These are phyloP conservation scores for Odontarrhena argentea DNA, from an alignment of 345 rosid genomes.

Conservation along the genomic window DNA sequence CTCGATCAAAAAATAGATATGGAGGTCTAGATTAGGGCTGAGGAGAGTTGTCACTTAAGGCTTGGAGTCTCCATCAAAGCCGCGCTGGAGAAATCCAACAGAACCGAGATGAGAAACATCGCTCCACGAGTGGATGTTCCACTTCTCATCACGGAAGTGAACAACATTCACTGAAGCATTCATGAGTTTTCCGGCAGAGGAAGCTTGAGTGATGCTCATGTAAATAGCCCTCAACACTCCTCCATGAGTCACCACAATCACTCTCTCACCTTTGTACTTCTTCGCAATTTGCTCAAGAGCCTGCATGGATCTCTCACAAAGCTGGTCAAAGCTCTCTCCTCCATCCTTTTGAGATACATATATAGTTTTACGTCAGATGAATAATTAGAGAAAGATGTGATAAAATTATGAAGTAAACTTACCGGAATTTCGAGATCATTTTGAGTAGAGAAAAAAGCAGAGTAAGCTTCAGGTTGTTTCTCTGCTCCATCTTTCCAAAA, in stretches of 20 bases:
- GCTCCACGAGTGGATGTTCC: constrained; percentile 40
- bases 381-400: not conserved
- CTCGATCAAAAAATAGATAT: not conserved
- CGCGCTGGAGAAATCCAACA: constrained; percentile 46
- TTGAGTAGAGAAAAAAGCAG: constrained; percentile 44
- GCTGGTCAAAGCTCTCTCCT: constrained; percentile 48
- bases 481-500: constrained; percentile 43
- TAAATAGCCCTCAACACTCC: constrained; percentile 45
- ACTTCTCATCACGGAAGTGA: constrained; percentile 24
- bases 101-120: constrained; percentile 41
- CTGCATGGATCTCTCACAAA: constrained; percentile 41
- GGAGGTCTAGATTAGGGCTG: not conserved
- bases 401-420: not conserved
- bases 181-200: constrained; percentile 39
- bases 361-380: not conserved
- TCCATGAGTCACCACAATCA: constrained; percentile 46
- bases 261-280: constrained; percentile 43
- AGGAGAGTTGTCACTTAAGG: constrained; percentile 12
- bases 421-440: constrained; percentile 43
- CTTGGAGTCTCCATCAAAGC: constrained; percentile 42
- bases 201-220: constrained; percentile 37
- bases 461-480: constrained; percentile 44
- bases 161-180: constrained; percentile 45
- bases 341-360: constrained; percentile 32
- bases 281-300: constrained; percentile 42